Evolutionary conservation across 2,329 filamentous ascomycete genomes (phyloP).

Genomic region (Stagonosporopsis cucurbitacearum): DNA sequence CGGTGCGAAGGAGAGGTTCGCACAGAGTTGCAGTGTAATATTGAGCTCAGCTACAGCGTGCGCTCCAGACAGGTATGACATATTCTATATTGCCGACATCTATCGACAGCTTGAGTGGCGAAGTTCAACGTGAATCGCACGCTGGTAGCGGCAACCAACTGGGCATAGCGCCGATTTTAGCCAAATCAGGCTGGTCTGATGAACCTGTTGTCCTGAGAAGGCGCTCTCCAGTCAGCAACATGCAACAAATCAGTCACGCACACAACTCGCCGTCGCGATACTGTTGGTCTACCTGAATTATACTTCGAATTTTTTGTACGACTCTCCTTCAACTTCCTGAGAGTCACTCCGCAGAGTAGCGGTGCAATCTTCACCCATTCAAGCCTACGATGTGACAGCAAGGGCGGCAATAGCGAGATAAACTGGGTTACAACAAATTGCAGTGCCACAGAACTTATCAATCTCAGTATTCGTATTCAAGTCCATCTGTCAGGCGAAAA

Average conservation of each 20-base stretch:
- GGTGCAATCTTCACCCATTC: neutral
- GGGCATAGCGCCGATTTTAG: neutral
- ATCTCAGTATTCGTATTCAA: neutral
- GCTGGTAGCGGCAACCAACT: neutral
- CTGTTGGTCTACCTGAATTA: neutral
- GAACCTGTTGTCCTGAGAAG: constrained; percentile 2
- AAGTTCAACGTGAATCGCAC: neutral
- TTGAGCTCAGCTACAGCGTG: neutral
- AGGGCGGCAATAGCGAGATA: constrained; percentile 1
- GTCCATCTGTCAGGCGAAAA: neutral
- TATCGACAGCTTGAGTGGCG: neutral
- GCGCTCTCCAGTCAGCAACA: constrained; percentile 8
- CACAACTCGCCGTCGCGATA: neutral
- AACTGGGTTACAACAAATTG: constrained; percentile 6
- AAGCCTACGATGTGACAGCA: constrained; percentile 7
- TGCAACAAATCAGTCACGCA: neutral
- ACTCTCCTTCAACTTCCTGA: neutral
- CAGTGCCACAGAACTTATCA: neutral
- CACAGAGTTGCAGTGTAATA: neutral
- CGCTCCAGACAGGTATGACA: neutral
- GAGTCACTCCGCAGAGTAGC: neutral
- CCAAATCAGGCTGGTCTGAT: neutral
- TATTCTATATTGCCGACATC: neutral
- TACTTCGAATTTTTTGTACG: neutral
- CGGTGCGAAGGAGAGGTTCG: neutral